Percentiles rank a stretch among this genome's conserved stretches.
Evolutionary conservation across 2,329 filamentous ascomycete genomes (phyloP).

Genomic region (Pseudocercospora cruenta): DNA sequence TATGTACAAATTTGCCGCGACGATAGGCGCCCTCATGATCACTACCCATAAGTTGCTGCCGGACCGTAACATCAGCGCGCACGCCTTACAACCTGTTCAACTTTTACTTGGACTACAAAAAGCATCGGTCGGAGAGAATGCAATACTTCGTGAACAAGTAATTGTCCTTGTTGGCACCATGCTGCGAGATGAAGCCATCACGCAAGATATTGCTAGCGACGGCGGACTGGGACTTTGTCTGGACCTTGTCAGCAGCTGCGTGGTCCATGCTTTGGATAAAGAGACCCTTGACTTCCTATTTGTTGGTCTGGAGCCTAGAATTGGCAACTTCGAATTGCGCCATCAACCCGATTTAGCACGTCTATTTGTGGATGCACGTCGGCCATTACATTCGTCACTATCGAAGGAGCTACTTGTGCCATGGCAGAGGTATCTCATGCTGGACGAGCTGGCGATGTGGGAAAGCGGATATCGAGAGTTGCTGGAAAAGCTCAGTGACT

Average conservation of each 20-base stretch:
- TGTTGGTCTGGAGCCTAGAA: slow-evolving; percentile 14
- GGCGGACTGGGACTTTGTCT: slow-evolving; percentile 23
- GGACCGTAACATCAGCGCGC: slow-evolving; percentile 15
- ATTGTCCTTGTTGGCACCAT: slow-evolving; percentile 23
- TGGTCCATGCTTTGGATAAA: slow-evolving; percentile 16
- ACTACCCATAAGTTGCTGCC: slow-evolving; percentile 32
- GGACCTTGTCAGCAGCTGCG: slow-evolving; percentile 22
- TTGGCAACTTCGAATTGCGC: slow-evolving; percentile 26
- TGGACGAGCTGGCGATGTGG: slow-evolving; percentile 30
- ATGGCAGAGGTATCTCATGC: slow-evolving; percentile 28
- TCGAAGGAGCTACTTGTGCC: slow-evolving; percentile 25
- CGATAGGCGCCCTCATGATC: slow-evolving; percentile 37
- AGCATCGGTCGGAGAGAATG: slow-evolving; percentile 21
- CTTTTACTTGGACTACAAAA: slow-evolving; percentile 24
- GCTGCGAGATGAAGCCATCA: slow-evolving; percentile 19
- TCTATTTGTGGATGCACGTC: slow-evolving; percentile 29
- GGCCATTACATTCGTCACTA: slow-evolving; percentile 25
- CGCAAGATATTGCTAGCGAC: slow-evolving; percentile 19
- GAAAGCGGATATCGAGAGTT: slow-evolving; percentile 23
- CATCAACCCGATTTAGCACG: slow-evolving; percentile 29
- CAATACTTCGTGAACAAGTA: slow-evolving; percentile 29
- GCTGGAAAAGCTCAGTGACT: slow-evolving; percentile 26
- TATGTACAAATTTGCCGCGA: slow-evolving; percentile 31
- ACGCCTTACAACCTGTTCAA: slow-evolving; percentile 19
- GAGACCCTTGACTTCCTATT: slow-evolving; percentile 24